These are phyloP conservation scores for Cinchona pubescens DNA, from an alignment of 257 asterid genomes.

Conservation along the genomic window DNA sequence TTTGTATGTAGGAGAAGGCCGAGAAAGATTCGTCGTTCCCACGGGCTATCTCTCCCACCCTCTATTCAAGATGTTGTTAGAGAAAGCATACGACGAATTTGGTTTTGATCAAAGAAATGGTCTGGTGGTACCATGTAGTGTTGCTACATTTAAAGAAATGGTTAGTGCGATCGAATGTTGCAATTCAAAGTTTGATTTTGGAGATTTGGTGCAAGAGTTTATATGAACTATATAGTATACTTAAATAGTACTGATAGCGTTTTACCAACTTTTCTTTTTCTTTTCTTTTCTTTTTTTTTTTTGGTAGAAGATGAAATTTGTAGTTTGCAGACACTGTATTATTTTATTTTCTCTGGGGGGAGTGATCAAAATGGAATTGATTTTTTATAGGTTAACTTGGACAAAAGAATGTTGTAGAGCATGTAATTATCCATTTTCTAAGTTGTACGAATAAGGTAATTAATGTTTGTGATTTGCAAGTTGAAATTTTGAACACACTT, in stretches of 20 bases:
- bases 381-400: not conserved
- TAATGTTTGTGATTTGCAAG: not conserved
- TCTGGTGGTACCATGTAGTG: conserved; percentile 72
- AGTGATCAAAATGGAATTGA: too few relatives aligned
- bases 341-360: not conserved
- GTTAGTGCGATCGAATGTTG: conserved; percentile 60
- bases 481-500: not conserved
- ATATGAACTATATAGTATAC: conserved; percentile 30
- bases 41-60: conserved; percentile 82
- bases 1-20: conserved; percentile 71
- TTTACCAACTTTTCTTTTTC: too few relatives aligned
- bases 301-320: not conserved
- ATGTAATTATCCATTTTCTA: not conserved
- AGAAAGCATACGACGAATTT: conserved; percentile 68
- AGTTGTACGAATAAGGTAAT: not conserved
- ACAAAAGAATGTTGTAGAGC: not conserved
- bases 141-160: conserved; percentile 58
- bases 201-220: conserved; percentile 62
- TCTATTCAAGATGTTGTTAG: conserved; percentile 66
- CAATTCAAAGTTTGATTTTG: conserved; percentile 58
- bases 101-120: conserved; percentile 60
- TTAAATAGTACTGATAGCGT: too few relatives aligned
- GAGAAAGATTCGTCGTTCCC: conserved; percentile 60
- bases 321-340: not conserved
- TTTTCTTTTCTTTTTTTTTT: too few relatives aligned